Evolutionary conservation across 2,329 filamentous ascomycete genomes (phyloP).

Genomic region (Pleomassaria siparia): DNA sequence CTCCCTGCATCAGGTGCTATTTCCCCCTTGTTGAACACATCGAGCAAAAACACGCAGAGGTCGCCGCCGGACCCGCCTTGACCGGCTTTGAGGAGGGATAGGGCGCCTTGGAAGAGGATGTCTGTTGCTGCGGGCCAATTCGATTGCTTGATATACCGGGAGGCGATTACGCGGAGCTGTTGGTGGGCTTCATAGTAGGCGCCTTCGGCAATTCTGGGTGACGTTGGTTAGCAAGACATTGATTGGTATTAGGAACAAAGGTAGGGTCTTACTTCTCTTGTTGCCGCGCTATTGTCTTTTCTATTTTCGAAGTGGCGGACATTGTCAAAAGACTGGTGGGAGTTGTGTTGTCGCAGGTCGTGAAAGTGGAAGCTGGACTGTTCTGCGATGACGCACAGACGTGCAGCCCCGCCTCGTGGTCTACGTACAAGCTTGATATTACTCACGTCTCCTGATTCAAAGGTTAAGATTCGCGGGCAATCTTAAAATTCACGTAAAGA

Average conservation of each 20-base stretch:
- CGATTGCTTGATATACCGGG: conserved; percentile 84
- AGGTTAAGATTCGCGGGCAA: no score
- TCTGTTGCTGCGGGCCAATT: conserved; percentile 87
- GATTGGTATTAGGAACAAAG: neutral
- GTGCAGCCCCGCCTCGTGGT: neutral
- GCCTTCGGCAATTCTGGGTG: conserved; percentile 75
- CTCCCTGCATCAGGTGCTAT: conserved; percentile 72
- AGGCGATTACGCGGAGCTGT: conserved; percentile 92
- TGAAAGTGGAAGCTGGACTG: neutral
- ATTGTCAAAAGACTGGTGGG: conserved; percentile 15
- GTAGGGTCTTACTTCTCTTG: conserved; percentile 66
- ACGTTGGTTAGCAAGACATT: conserved; percentile 21
- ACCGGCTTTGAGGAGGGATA: conserved; percentile 84
- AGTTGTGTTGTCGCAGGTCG: neutral
- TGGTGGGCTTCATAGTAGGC: conserved; percentile 98
- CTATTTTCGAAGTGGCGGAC: conserved; percentile 54
- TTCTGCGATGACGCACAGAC: conserved; percentile 1
- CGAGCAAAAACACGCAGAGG: conserved; percentile 80
- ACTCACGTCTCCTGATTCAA: neutral
- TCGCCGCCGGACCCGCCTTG: conserved; percentile 93
- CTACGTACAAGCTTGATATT: no score
- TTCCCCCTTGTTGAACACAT: conserved; percentile 87
- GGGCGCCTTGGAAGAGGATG: conserved; percentile 80
- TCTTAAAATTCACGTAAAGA: no score
- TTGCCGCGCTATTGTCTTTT: conserved; percentile 73